Evolutionary conservation across 2,329 filamentous ascomycete genomes (phyloP), one percentile per base, ranked within the genome.

Genomic region (Penicillium expansum): DNA sequence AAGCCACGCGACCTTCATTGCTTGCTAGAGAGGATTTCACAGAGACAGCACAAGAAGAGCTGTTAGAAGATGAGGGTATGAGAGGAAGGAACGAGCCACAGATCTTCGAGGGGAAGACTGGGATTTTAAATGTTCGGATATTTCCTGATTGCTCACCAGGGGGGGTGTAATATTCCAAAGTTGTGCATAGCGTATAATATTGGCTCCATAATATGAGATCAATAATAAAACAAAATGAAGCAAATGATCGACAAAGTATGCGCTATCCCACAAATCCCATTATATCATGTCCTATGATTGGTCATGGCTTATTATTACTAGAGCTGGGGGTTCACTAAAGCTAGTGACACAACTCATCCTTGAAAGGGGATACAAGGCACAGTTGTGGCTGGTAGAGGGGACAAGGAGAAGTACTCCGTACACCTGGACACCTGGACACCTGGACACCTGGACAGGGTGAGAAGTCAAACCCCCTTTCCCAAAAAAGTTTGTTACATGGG

Each of bases 1-100:
- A 24, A 74, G 54, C 70, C 67, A 73, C 57, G 66, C 62, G 57
- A 72, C 63, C 68, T 67, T 73, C 74, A 76, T 76, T 64, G 59
- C 57, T 50, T 27, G 38, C 38, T 50, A 7, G 33, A 41, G 14
- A 41, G 3, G 5, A 22, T 11, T 22, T 35, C 27, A 52, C 30
- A 13, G 20, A 18, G 30, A 18, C 48, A 51, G 30, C 39, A 33
- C 10, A n/a, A 33, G 14, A 30, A 6, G 24, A 30, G 16, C 4
- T 22, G 5, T n/a, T 16, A 27, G 27, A 20, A 24, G 32, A 47
- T 22, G 4, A 48, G 7, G 18, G 14, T 3, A 10, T 29, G 10
- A 27, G 10, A 27, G 22, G 50, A 54, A 38, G 27, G 32, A 24
- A 39, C 27, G 18, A 33, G 37, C 8, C 38, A 32, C 27, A 6